phyloP scores from a whole-genome alignment of 208 protist species.

The Acanthamoeba quina region DNA sequence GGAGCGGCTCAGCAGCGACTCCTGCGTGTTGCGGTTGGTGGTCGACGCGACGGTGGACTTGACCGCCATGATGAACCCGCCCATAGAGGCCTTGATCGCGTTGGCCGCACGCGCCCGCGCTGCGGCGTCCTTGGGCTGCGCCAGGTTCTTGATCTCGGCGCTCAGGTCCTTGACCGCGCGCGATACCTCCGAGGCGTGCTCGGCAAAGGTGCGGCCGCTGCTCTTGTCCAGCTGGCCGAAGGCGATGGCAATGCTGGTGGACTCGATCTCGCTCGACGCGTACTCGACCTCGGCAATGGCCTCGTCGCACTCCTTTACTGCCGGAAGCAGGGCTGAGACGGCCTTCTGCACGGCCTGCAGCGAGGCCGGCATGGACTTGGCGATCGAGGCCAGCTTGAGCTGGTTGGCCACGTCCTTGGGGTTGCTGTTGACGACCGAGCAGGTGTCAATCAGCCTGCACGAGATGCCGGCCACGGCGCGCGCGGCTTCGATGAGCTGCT shows the following conservation, averaged over 20 bases:
- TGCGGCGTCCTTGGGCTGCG: conserved; percentile 30
- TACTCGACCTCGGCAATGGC: conserved; percentile 59
- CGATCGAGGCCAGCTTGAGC: conserved; percentile 12
- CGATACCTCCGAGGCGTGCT: background rate
- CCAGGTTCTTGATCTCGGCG: conserved; percentile 30
- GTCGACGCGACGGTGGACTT: conserved; percentile 41
- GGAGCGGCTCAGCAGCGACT: conserved; percentile 6
- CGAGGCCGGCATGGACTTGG: background rate
- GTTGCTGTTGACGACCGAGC: conserved; percentile 41
- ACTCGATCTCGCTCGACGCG: conserved; percentile 13
- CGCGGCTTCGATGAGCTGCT: conserved; percentile 37
- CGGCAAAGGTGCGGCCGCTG: conserved; percentile 29
- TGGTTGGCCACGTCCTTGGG: conserved; percentile 51
- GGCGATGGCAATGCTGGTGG: background rate
- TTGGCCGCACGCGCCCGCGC: background rate
- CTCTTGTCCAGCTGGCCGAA: conserved; percentile 57
- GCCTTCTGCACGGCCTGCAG: conserved; percentile 46
- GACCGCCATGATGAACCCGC: conserved; percentile 37
- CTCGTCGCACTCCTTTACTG: conserved; percentile 72
- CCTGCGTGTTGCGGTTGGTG: conserved; percentile 62
- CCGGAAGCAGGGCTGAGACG: background rate
- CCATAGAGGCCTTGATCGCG: conserved; percentile 20
- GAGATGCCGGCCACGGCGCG: background rate
- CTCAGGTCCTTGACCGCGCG: background rate
- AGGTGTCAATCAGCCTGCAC: conserved; percentile 2